Conservation (phyloP, 352 stramenopile genomes). For the Globisporangium nunn region DNA sequence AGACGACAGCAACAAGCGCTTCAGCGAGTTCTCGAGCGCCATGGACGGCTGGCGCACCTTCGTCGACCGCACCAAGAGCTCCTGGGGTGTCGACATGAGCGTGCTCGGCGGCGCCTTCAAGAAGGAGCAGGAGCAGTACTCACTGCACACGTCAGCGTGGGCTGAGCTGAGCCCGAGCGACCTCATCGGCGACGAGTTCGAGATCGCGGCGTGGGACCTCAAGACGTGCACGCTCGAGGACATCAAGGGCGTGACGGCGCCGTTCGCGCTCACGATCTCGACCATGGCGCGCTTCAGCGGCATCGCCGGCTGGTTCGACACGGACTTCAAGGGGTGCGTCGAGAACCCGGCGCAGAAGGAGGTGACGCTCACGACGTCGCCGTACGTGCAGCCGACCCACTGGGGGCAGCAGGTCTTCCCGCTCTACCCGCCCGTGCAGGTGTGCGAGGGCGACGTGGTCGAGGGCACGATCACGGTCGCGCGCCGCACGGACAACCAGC, state of each 20-base stretch:
- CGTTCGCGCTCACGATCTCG: constrained; percentile 75
- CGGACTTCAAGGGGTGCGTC: constrained; percentile 94
- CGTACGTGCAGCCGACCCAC: constrained; percentile 85
- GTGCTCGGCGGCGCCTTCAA: constrained; percentile 84
- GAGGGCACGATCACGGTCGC: constrained; percentile 66
- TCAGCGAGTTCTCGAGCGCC: constrained; percentile 73
- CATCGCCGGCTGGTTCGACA: constrained; percentile 99
- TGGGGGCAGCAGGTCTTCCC: constrained; percentile 86
- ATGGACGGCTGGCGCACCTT: constrained; percentile 85
- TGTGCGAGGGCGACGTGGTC: constrained; percentile 75
- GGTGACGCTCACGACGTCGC: constrained; percentile 88
- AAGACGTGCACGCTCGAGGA: constrained; percentile 82
- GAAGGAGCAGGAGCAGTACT: constrained; percentile 87
- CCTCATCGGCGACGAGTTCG: constrained; percentile 79
- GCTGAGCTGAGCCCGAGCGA: constrained; percentile 64
- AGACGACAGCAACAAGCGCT: constrained; percentile 81
- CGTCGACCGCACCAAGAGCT: constrained; percentile 88
- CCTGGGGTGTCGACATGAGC: constrained; percentile 97
- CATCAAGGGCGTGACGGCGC: constrained; percentile 64
- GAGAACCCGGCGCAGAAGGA: constrained; percentile 70
- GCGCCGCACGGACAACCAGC: constrained; percentile 79
- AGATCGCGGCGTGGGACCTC: constrained; percentile 78
- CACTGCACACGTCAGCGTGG: constrained; percentile 80
- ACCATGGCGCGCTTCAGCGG: constrained; percentile 88
- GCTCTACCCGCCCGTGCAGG: constrained; percentile 75